Evolutionary conservation across 305 asterid species (phyloP).

Genomic region (Andrographis paniculata): DNA sequence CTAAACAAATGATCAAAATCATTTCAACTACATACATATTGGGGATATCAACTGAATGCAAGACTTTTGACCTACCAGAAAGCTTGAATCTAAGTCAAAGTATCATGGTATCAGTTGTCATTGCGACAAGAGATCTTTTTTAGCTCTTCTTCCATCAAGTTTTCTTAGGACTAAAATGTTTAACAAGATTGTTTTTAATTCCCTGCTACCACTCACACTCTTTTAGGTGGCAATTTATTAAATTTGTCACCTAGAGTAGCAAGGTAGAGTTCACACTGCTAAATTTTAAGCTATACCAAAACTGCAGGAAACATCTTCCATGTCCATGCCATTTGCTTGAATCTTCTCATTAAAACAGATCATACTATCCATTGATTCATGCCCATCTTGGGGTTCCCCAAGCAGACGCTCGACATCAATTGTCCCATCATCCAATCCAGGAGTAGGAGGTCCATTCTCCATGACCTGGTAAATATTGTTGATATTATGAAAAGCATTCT

Average conservation of each 20-base stretch:
- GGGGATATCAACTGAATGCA: constrained; percentile 1
- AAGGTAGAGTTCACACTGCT: constrained; percentile 18
- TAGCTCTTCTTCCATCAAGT: constrained; percentile 2
- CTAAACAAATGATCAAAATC: no score
- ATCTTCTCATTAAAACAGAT: constrained; percentile 43
- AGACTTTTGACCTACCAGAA: neutral
- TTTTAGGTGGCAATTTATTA: constrained; percentile 14
- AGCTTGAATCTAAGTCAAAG: neutral
- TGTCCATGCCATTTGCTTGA: constrained; percentile 34
- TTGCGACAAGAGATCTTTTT: constrained; percentile 16
- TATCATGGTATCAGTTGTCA: neutral
- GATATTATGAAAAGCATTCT: constrained; percentile 4
- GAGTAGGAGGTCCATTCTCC: constrained; percentile 43
- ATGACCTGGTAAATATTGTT: constrained; percentile 35
- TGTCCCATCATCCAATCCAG: constrained; percentile 48
- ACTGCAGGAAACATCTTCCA: constrained; percentile 41
- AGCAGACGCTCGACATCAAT: constrained; percentile 55
- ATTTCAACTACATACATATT: neutral
- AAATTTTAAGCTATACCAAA: constrained; percentile 44
- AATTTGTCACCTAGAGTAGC: constrained; percentile 6
- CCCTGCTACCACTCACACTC: constrained; percentile 4
- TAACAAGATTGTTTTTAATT: constrained; percentile 15
- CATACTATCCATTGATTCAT: constrained; percentile 59
- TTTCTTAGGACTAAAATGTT: neutral
- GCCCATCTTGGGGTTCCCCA: constrained; percentile 59